Conservation (phyloP, 2,329 filamentous ascomycete species). For the Fusarium ambrosium region DNA sequence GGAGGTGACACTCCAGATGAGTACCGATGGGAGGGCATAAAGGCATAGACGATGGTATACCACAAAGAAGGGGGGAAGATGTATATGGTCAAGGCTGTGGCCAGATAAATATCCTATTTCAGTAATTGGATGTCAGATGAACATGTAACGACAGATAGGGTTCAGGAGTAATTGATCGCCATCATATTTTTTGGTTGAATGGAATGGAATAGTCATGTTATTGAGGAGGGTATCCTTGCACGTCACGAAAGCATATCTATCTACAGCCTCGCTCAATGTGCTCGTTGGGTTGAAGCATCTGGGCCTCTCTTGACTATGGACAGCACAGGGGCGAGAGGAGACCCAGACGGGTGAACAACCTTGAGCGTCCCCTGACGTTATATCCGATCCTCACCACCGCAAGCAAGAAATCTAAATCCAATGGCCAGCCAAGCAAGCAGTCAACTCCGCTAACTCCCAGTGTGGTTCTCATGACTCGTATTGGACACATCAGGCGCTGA, state of each 20-base stretch:
- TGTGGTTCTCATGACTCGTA: constrained; percentile 46
- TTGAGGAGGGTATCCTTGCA: constrained; percentile 51
- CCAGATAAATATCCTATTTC: background rate
- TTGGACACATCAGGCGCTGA: constrained; percentile 6
- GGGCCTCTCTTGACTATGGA: background rate
- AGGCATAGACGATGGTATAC: background rate
- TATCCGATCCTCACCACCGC: constrained; percentile 20
- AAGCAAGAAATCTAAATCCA: constrained; percentile 42
- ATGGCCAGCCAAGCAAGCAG: constrained; percentile 42
- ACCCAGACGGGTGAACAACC: background rate
- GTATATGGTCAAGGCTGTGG: background rate
- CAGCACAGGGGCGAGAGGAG: constrained; percentile 1
- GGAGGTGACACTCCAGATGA: constrained; percentile 93
- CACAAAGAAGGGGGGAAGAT: background rate
- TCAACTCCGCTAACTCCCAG: constrained; percentile 48
- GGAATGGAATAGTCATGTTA: constrained; percentile 25
- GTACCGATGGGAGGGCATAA: constrained; percentile 50
- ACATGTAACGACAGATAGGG: background rate
- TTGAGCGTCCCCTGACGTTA: constrained; percentile 1
- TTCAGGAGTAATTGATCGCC: background rate
- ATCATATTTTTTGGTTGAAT: background rate
- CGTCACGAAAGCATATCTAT: constrained; percentile 39
- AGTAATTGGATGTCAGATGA: background rate
- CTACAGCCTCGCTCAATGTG: constrained; percentile 29
- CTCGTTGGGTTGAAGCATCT: background rate